Evolutionary conservation across 2,329 filamentous ascomycete genomes (phyloP).

Genomic region (Ceratocystis alfenasii): DNA sequence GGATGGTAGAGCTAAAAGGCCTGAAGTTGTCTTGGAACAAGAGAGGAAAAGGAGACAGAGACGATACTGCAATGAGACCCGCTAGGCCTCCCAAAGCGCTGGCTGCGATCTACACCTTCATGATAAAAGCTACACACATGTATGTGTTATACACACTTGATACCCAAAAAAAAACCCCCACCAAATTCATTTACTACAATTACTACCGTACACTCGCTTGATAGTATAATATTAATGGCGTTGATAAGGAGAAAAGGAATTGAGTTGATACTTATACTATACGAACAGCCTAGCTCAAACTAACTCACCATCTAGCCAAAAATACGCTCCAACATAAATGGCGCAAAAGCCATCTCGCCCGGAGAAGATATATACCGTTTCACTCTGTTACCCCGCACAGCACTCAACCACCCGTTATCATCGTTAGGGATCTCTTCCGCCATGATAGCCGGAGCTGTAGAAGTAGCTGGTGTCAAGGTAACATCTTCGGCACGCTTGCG

Average conservation of each 20-base stretch:
- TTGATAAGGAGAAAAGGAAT: not conserved
- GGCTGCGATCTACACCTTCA: not conserved
- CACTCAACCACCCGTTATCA: conserved; percentile 62
- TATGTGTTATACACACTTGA: conserved; percentile 12
- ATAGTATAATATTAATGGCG: conserved; percentile 2
- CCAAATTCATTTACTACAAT: not conserved
- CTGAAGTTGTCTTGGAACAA: not conserved
- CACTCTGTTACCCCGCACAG: conserved; percentile 64
- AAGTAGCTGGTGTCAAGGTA: conserved; percentile 32
- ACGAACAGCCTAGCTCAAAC: not conserved
- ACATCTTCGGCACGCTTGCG: conserved; percentile 39
- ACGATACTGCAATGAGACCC: not conserved
- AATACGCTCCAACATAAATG: conserved; percentile 51
- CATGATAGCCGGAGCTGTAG: conserved; percentile 32
- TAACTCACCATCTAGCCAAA: conserved; percentile 38
- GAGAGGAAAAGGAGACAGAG: not conserved
- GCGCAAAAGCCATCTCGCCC: conserved; percentile 54
- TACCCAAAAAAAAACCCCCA: conserved; percentile 9
- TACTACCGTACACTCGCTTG: not conserved
- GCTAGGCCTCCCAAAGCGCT: not conserved
- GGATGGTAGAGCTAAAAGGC: not conserved
- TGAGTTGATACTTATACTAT: not conserved
- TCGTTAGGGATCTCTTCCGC: conserved; percentile 54
- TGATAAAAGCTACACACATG: conserved; percentile 5
- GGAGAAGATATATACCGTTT: conserved; percentile 60